A percentile compares a stretch with the other conserved stretches of the same genome.
These are phyloP conservation scores for Colletotrichum sp. DNA, from an alignment of 2,329 filamentous ascomycete genomes.

Conservation along the genomic window DNA sequence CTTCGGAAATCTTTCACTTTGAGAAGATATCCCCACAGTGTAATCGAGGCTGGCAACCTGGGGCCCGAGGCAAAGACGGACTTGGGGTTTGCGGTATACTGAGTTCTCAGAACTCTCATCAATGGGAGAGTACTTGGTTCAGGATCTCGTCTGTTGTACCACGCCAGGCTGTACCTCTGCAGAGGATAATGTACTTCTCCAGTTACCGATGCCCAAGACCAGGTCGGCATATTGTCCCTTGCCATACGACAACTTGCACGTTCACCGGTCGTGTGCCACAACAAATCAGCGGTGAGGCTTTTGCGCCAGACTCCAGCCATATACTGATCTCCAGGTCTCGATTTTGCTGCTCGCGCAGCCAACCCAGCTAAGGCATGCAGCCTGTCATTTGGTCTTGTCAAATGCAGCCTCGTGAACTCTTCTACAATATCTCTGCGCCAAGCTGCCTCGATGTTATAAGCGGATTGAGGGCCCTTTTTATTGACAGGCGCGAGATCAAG, in stretches of 20 bases:
- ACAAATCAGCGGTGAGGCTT: background rate
- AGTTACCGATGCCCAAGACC: background rate
- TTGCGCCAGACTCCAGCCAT: background rate
- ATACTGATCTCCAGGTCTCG: background rate
- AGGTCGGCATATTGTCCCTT: background rate
- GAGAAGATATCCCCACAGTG: background rate
- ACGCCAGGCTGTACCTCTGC: background rate
- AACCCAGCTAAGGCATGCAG: background rate
- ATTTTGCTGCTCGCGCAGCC: background rate
- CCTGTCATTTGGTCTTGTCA: background rate
- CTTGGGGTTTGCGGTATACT: background rate
- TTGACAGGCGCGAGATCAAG: background rate
- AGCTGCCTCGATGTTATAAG: background rate
- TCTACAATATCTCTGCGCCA: background rate
- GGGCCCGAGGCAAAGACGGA: background rate
- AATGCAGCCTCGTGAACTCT: background rate
- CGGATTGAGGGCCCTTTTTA: background rate
- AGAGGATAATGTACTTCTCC: background rate
- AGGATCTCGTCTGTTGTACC: background rate
- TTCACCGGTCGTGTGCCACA: background rate
- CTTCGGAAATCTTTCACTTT: background rate
- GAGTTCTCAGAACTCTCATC: background rate
- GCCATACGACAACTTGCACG: background rate
- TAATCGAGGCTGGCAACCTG: background rate
- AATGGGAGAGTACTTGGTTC: background rate